A percentile compares a stretch with the other conserved stretches of the same genome.
These are phyloP conservation scores for Komagataella ulmi DNA, from an alignment of 805 yeast species.

Conservation along the genomic window DNA sequence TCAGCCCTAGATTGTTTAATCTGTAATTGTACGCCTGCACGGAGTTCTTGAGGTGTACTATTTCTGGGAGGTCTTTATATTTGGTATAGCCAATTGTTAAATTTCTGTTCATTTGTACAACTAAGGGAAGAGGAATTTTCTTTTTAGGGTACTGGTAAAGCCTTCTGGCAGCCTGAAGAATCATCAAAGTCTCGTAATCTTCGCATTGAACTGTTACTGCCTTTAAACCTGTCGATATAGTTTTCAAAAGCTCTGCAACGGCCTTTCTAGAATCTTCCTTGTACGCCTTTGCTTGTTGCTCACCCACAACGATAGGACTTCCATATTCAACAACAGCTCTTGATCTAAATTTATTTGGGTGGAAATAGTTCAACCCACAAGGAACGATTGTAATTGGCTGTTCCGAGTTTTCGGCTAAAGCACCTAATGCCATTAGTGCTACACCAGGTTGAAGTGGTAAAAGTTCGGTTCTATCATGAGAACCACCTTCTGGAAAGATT, in stretches of 20 bases:
- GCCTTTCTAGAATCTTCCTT: constrained; percentile 53
- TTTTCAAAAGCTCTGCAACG: constrained; percentile 52
- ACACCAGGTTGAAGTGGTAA: constrained; percentile 95
- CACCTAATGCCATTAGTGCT: constrained; percentile 94
- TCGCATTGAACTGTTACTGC: constrained; percentile 80
- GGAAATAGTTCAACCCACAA: constrained; percentile 94
- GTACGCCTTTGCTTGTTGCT: constrained; percentile 51
- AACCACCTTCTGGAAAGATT: constrained; percentile 97
- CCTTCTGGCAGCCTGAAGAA: constrained; percentile 85
- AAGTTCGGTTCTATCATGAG: constrained; percentile 89
- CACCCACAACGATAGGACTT: constrained; percentile 53
- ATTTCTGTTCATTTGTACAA: constrained; percentile 84
- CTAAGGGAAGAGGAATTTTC: constrained; percentile 65
- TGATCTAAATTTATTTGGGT: constrained; percentile 88
- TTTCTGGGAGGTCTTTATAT: constrained; percentile 57
- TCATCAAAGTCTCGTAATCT: constrained; percentile 83
- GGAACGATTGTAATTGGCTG: constrained; percentile 79
- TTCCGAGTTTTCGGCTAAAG: constrained; percentile 61
- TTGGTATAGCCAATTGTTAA: constrained; percentile 71
- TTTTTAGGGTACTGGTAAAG: constrained; percentile 63
- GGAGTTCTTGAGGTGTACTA: constrained; percentile 45
- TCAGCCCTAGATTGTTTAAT: constrained; percentile 48
- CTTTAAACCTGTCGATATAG: constrained; percentile 53
- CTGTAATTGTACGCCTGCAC: constrained; percentile 58
- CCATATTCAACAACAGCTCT: constrained; percentile 95